phyloP scores from a whole-genome alignment of 805 yeast genomes.

The Tetrapisispora namnaoensis region DNA sequence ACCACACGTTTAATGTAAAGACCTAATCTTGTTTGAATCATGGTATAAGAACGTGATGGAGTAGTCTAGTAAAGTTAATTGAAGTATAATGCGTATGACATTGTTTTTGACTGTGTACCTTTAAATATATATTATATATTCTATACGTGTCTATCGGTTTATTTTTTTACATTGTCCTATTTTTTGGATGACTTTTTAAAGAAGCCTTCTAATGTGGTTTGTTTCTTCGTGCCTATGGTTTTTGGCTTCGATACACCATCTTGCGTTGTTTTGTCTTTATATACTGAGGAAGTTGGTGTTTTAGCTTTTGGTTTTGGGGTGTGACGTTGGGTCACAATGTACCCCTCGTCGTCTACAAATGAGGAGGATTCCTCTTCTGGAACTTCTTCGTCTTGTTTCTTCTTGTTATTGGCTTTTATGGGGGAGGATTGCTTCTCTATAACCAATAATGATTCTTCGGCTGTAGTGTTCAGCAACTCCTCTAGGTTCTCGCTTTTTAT shows the following conservation, averaged over 20 bases:
- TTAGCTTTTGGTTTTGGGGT: slow-evolving; percentile 7
- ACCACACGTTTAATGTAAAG: too few species aligned
- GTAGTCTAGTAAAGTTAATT: too few species aligned
- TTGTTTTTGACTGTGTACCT: background rate
- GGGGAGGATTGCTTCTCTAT: slow-evolving; percentile 3
- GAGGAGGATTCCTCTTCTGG: slow-evolving; percentile 5
- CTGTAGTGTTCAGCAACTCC: slow-evolving; percentile 26
- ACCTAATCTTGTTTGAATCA: too few species aligned
- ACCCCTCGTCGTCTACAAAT: slow-evolving; percentile 28
- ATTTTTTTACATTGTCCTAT: background rate
- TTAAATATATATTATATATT: too few species aligned
- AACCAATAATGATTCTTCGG: slow-evolving; percentile 24
- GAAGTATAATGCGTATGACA: too few species aligned
- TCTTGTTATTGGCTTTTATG: background rate
- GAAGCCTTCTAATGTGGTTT: slow-evolving; percentile 26
- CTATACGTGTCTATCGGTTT: too few species aligned
- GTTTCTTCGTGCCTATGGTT: slow-evolving; percentile 12
- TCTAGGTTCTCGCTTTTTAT: slow-evolving; percentile 10
- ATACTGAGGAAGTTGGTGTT: slow-evolving; percentile 3
- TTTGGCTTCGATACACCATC: slow-evolving; percentile 7
- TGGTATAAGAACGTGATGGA: too few species aligned
- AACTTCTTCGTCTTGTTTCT: background rate
- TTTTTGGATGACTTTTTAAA: slow-evolving; percentile 13
- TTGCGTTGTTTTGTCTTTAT: slow-evolving; percentile 6
- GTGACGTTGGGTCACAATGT: slow-evolving; percentile 23